Percentiles rank a stretch among this genome's conserved stretches.
These are phyloP conservation scores for Penicillium sp. DNA, from an alignment of 2,329 filamentous ascomycete species.

Conservation along the genomic window DNA sequence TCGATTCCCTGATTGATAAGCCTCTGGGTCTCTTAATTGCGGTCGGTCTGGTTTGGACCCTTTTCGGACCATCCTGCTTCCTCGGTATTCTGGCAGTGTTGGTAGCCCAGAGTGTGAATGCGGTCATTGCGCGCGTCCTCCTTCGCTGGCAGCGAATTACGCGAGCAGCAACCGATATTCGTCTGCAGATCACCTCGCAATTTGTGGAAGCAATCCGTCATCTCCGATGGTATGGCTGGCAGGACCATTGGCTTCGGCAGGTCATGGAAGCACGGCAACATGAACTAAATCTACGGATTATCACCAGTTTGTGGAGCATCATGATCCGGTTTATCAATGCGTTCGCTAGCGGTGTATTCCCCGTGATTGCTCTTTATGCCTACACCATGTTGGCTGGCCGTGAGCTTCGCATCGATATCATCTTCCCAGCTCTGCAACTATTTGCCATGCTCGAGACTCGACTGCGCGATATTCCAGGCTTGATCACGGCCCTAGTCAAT, in stretches of 20 bases:
- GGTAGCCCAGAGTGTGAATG: slow-evolving; percentile 67
- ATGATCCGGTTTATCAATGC: slow-evolving; percentile 67
- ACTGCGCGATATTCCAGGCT: slow-evolving; percentile 68
- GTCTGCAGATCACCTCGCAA: slow-evolving; percentile 76
- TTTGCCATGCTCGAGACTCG: slow-evolving; percentile 73
- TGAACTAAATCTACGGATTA: slow-evolving; percentile 64
- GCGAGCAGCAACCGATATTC: slow-evolving; percentile 70
- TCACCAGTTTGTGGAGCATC: slow-evolving; percentile 61
- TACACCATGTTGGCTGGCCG: slow-evolving; percentile 70
- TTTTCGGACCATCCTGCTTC: slow-evolving; percentile 77
- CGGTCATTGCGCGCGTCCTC: slow-evolving; percentile 62
- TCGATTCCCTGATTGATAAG: slow-evolving; percentile 69
- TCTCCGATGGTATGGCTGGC: slow-evolving; percentile 79
- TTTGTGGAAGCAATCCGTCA: slow-evolving; percentile 85
- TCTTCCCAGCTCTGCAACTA: slow-evolving; percentile 80
- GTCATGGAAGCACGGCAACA: slow-evolving; percentile 66
- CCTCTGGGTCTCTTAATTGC: slow-evolving; percentile 75
- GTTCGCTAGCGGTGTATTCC: slow-evolving; percentile 70
- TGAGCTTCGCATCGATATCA: slow-evolving; percentile 72
- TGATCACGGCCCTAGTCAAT: slow-evolving; percentile 75
- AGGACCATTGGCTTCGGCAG: slow-evolving; percentile 67
- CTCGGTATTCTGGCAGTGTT: slow-evolving; percentile 68
- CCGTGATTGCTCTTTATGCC: slow-evolving; percentile 75
- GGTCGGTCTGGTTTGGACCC: slow-evolving; percentile 68
- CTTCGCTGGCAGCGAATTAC: slow-evolving; percentile 68